Evolutionary conservation across 2,329 filamentous ascomycete genomes (phyloP), one percentile per base, ranked within the genome.

Genomic region (Ampelomyces quisqualis): DNA sequence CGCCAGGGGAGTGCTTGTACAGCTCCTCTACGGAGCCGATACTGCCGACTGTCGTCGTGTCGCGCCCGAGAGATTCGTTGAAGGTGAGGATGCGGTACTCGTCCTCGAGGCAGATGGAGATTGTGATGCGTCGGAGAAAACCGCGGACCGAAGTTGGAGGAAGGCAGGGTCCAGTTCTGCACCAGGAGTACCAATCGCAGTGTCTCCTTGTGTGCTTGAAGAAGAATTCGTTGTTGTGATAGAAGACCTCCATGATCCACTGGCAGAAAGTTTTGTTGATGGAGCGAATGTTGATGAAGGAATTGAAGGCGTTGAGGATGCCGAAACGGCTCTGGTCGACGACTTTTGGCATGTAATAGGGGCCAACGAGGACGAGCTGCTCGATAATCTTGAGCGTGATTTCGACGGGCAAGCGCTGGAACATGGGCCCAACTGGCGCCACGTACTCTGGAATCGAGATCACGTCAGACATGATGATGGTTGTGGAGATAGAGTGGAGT

Each of bases 371-470:
- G 4, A 52, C 9, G 6, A 36, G 14, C 14, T 36, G n/a, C n/a
- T n/a, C n/a, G n/a, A n/a, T n/a, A n/a, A n/a, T n/a, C n/a, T n/a
- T n/a, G n/a, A n/a, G n/a, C n/a, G n/a, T n/a, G n/a, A n/a, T n/a
- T n/a, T n/a, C 34, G 10, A 15, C 9, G 11, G 34, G 34, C 7
- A 36, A 24, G 7, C 15, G 9, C 17, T 28, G 34, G 8, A 8
- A 36, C 34, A 36, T 28, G 15, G 21, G 33, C 5, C 21, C 33
- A 8, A 18, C 17, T 14, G 33, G 21, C 13, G 9, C 15, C 9
- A 58, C 23, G 24, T 54, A 49, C n/a, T 49, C 39, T 5, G 53
- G 53, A 13, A 58, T 34, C 2, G 40, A 26, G 5, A 39, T 28
- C 24, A n/a, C n/a, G 7, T 17, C 5, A 7, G 34, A 27, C 34